Percentiles rank a stretch among this genome's conserved stretches.
phyloP scores from a whole-genome alignment of 345 rosid genomes.

The Pelargonium nanum region DNA sequence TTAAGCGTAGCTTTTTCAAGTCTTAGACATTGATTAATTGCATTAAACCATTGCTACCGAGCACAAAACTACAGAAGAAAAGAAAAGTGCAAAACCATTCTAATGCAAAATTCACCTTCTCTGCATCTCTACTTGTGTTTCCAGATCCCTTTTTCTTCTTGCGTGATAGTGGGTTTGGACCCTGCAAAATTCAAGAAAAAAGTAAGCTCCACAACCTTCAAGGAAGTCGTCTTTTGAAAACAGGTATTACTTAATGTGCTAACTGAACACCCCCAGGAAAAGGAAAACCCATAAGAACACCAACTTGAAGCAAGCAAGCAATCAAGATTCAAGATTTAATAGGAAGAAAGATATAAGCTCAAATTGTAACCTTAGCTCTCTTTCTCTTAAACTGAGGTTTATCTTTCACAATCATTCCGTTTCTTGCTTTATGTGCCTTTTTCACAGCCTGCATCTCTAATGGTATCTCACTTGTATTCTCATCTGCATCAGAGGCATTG shows the following conservation, averaged over 20 bases:
- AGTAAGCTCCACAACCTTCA: neutral
- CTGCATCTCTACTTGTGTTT: conserved; percentile 20
- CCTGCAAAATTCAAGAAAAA: conserved; percentile 35
- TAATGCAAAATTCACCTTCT: conserved; percentile 27
- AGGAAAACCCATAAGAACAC: neutral
- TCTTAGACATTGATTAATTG: neutral
- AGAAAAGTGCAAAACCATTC: neutral
- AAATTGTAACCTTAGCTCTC: conserved; percentile 49
- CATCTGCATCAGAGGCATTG: conserved; percentile 24
- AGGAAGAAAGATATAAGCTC: neutral
- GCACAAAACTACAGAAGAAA: neutral
- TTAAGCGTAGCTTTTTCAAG: neutral
- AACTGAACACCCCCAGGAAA: neutral
- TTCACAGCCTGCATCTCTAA: conserved; percentile 13
- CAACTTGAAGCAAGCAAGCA: neutral
- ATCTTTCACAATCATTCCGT: conserved; percentile 38
- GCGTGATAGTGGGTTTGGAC: conserved; percentile 79
- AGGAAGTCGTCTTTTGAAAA: neutral
- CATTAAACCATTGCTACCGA: neutral
- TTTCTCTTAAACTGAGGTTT: conserved; percentile 73
- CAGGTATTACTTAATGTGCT: neutral
- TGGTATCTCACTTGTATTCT: conserved; percentile 18
- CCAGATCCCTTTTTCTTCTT: conserved; percentile 49
- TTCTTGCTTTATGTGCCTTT: conserved; percentile 19
- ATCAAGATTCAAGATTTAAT: neutral